Conservation (phyloP, 1,139 yeast species). For the Diutina rugosa region DNA sequence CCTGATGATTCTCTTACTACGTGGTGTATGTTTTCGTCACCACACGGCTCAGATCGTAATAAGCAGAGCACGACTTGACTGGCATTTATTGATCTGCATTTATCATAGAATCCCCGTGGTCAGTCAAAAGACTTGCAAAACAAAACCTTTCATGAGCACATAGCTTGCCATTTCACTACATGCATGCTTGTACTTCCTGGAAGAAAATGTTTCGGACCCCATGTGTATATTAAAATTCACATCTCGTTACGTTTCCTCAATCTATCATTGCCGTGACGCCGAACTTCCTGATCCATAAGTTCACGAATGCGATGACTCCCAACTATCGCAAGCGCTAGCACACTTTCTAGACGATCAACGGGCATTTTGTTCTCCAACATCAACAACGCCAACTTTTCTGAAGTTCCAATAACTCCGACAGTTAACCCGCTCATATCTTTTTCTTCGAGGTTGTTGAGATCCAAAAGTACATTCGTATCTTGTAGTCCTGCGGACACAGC, state of each 20-base stretch:
- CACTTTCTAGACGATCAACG: conserved; percentile 62
- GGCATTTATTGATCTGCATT: too few relatives aligned
- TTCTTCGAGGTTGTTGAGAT: conserved; percentile 75
- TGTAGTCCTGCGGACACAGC: conserved; percentile 72
- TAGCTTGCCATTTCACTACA: too few relatives aligned
- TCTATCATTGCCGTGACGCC: conserved; percentile 47
- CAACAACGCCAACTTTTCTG: conserved; percentile 66
- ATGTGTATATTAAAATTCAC: neutral
- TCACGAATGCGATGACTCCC: conserved; percentile 78
- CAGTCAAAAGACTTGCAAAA: too few relatives aligned
- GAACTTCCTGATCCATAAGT: conserved; percentile 74
- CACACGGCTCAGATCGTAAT: too few relatives aligned
- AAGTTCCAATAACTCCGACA: conserved; percentile 71
- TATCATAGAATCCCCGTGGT: too few relatives aligned
- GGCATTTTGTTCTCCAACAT: conserved; percentile 79
- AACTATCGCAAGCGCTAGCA: conserved; percentile 77
- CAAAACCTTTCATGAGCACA: too few relatives aligned
- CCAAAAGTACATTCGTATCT: conserved; percentile 66
- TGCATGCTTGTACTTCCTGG: too few relatives aligned
- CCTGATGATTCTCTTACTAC: too few relatives aligned
- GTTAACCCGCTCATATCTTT: conserved; percentile 71
- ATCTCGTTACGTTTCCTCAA: neutral
- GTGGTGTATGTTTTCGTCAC: too few relatives aligned
- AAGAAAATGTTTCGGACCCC: too few relatives aligned
- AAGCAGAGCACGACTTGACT: too few relatives aligned